Evolutionary conservation across 257 asterid genomes (phyloP), one percentile per base, ranked within the genome.

Genomic region (Ilex aquifolium): DNA sequence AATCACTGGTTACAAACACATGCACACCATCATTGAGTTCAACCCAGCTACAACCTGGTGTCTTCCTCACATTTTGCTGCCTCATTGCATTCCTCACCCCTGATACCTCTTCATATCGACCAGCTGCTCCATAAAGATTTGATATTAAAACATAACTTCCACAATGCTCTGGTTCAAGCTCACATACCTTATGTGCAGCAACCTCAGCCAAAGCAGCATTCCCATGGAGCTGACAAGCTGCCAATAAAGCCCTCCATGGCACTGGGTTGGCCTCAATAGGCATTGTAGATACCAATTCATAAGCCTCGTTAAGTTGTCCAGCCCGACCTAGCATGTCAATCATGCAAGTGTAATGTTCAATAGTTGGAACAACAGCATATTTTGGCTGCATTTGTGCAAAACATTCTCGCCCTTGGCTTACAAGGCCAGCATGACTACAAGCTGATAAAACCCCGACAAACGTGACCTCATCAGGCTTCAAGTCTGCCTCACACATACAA

Each of bases 291-390:
- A 86, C 67, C 80, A 86, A 50, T 63, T 84, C 81, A 71, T 75
- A 77, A 55, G 95, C 95, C 62, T 81, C 88, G 59, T 75, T 83
- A 44, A 88, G 82, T 62, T 70, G 59, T 72, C 95, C 95, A 31
- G 88, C 92, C 63, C 95, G 87, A 59, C 98, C 96, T 60, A 91
- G 86, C 95, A 83, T 84, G 83, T 91, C 98, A 21, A 88, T 76
- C 56, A 86, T 83, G 39, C 95, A 88, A 10, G 92, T 85, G 42
- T 88, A 88, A 56, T 88, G 95, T 65, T 83, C 92, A 31, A 88
- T 83, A 13, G 69, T 64, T 2, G 95, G 96, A 60, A 71, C 53
- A 56, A 88, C 79, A 0, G 85, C 84, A 39, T 88, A 83, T 39
- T 50, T 59, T 32, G 83, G 69, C 72, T 63, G 70, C 95, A 91